Conservation (phyloP, 257 asterid species). For the Fraxinus excelsior region DNA sequence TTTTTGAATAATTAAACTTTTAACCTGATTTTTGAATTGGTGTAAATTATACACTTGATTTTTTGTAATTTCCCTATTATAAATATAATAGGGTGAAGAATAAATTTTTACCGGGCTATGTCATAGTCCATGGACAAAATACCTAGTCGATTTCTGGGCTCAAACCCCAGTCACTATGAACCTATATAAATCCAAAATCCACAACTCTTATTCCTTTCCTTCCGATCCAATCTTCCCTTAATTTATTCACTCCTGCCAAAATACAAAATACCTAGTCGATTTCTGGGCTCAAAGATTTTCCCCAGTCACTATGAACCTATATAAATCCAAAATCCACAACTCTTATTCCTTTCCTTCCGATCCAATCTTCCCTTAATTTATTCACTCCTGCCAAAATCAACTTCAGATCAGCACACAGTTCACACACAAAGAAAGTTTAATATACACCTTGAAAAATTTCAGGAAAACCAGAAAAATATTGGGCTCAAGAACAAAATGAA, state of each 20-base stretch:
- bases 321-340: slow-evolving; percentile 1
- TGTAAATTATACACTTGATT: too few relatives aligned
- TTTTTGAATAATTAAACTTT: too few relatives aligned
- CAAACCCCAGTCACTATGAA: too few relatives aligned
- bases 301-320: too few relatives aligned
- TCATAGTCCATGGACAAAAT: too few relatives aligned
- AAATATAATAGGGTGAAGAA: too few relatives aligned
- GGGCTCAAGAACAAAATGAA: slow-evolving; percentile 31
- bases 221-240: slow-evolving; percentile 1
- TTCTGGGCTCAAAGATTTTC: too few relatives aligned
- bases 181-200: background rate
- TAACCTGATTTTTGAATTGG: too few relatives aligned
- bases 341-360: background rate
- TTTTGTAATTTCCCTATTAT: too few relatives aligned
- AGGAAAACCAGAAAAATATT: background rate
- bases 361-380: background rate
- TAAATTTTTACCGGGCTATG: too few relatives aligned
- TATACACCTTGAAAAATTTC: background rate
- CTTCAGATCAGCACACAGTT: background rate
- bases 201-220: background rate
- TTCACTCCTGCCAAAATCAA: background rate
- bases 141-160: too few relatives aligned
- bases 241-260: background rate
- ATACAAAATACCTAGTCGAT: background rate
- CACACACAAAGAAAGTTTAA: background rate